Percentiles rank a stretch among this genome's conserved stretches.
Conservation (phyloP, 139 green algal genomes). For the Chlamydomonas incerta region DNA sequence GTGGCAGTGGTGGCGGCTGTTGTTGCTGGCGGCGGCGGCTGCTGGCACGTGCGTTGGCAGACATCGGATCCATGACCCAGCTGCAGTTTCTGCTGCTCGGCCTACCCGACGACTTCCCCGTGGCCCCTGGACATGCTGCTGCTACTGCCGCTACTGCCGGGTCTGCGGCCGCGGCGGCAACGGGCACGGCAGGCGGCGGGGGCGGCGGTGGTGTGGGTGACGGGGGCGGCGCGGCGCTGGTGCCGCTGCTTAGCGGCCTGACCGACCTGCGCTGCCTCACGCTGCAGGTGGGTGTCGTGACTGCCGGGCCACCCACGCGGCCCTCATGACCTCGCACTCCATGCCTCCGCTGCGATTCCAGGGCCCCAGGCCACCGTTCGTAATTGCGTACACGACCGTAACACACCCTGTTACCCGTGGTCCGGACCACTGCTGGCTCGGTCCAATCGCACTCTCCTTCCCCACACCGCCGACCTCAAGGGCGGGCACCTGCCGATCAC, state of each 20-base stretch:
- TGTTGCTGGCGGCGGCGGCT: conserved; percentile 14
- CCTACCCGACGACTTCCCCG: background rate
- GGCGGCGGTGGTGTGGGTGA: background rate
- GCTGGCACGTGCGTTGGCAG: background rate
- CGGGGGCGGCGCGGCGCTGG: background rate
- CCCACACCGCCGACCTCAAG: no score
- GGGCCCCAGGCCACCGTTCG: no score
- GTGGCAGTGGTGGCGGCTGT: background rate
- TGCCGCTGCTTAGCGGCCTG: background rate
- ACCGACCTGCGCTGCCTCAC: conserved; percentile 13
- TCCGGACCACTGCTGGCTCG: no score
- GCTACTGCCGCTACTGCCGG: background rate
- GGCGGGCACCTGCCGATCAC: no score
- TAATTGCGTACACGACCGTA: no score
- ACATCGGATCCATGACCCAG: background rate
- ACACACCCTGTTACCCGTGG: no score
- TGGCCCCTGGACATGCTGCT: background rate
- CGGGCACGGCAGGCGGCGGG: background rate
- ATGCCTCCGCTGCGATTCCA: background rate
- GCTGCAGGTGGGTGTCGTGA: background rate
- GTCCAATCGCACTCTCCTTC: no score
- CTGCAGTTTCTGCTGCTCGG: conserved; percentile 27
- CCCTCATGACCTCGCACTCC: background rate
- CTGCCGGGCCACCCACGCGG: no score
- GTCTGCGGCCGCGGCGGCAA: background rate